Base-by-base conservation (phyloP, 495 filamentous ascomycete genomes). In the Penicillium pulvis region DNA sequence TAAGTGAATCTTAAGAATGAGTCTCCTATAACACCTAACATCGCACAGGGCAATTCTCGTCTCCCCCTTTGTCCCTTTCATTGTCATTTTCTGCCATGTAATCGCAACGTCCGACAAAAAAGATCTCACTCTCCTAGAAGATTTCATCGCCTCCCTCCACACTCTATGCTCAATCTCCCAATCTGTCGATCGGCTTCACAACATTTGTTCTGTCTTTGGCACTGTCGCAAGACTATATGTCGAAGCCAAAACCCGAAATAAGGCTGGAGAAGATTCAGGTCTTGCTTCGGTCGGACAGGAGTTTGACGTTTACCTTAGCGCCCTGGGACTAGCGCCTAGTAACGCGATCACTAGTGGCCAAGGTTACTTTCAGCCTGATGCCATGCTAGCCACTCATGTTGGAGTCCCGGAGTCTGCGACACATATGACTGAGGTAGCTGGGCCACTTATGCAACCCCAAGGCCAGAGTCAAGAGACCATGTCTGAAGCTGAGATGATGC, bases 61-160 rank as follows among this genome's bases (percentile, higher is more conserved):
- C 62, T 78, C 84, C 11, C 87, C 87, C 3, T 89, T 90, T 63
- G 81, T 85, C 39, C 87, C 87, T 0, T 85, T 88, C 65, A 86
- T 88, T 49, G 83, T 89, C 2, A 75, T 90, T 5, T 89, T 90
- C 75, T 88, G 87, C 75, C 81, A 89, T 58, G 78, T 84, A 4
- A 83, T 90, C 56, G 80, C 83, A 64, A 64, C 66, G 10, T 74
- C 69, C 44, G 65, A 70, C 36, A 46, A 63, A 23, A 65, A 69
- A 16, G 86, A 89, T 56, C 74, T 87, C 5, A 45, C 64, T 20
- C 75, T 75, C 0, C 77, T 90, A 1, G 75, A 78, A 33, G 76
- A 79, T 8, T 90, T 90, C 59, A 78, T 85, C 46, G 66, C 70
- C 8, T 86, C 84, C 24, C 78, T 90, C 6, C 72, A 77, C 50